Base-by-base conservation (phyloP, 257 asterid species). In the Solanum phureja region DNA sequence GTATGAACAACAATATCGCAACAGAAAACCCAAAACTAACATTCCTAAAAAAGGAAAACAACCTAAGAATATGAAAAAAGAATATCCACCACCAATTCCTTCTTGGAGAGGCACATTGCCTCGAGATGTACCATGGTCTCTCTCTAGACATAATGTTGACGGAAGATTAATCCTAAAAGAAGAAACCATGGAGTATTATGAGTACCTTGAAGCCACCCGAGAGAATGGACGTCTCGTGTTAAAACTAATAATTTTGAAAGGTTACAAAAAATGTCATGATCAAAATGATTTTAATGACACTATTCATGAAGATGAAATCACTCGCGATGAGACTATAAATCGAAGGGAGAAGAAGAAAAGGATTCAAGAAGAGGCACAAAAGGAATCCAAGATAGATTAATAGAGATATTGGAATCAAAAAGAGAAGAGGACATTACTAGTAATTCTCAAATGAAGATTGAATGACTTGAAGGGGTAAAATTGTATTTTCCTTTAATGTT, bases 31-130 rank as follows among this genome's bases (percentile, higher is more conserved):
- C 24, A 38, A 71, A 1, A 4, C 21, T 14, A 35, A 73, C 29
- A 73, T 34, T 23, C 12, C 19, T 31, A 14, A 27, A 9, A 29
- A 21, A 16, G 69, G 8, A 27, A 29, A 8, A 38, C 24, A 62
- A 31, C 19, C 79, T 35, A 60, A 27, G 16, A 27, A 31, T 5
- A 1, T 1, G 10, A 81, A 31, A 56, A 23, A 46, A 29, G 83
- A 87, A 66, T 62, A 62, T 66, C 89, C 89, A 35, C 89, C 89
- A 64, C 13, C 87, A 14, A 69, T 87, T 23, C 60, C 89, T 29
- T 81, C 40, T 31, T 18, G 58, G 21, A 29, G 34, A 8, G 42
- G 60, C 7, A 69, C 16, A 5, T 40, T n/a, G 5, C 6, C 40
- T 14, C 71, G 37, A 5, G 31, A 24, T 79, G 29, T 19, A 27